Percentiles rank a stretch among this genome's conserved stretches.
Conservation (phyloP, 148 eudicot genomes). For the Amaranthus cruentus region DNA sequence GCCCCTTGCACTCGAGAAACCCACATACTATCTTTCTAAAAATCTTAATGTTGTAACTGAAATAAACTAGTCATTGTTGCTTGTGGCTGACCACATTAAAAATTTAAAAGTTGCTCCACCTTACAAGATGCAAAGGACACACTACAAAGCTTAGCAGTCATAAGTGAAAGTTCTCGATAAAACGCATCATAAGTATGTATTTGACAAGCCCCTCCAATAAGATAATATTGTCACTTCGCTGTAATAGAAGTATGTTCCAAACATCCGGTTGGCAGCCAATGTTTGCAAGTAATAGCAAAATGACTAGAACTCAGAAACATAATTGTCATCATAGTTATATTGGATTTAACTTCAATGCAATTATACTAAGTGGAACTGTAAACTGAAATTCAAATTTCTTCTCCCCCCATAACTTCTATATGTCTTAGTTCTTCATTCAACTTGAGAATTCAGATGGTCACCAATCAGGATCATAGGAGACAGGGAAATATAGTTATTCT, state of each 20-base stretch:
- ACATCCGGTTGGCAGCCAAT: neutral
- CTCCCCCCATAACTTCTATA: neutral
- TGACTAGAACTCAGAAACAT: neutral
- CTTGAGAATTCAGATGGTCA: neutral
- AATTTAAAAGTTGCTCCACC: no score
- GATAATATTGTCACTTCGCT: neutral
- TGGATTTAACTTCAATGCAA: no score
- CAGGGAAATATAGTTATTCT: neutral
- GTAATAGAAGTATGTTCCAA: neutral
- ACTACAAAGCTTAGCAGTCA: neutral
- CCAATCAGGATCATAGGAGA: neutral
- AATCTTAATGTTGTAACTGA: no score
- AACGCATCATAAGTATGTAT: neutral
- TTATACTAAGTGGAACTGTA: neutral
- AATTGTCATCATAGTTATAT: neutral
- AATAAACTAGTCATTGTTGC: no score
- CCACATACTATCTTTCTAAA: no score
- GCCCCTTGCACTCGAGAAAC: no score
- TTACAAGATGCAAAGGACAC: no score
- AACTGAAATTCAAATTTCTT: neutral
- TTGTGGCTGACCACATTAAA: no score
- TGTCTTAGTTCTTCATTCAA: neutral
- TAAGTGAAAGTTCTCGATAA: neutral
- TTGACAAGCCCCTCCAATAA: neutral
- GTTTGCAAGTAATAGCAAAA: neutral